Conservation (phyloP, 345 rosid species). For the Geranium rotundifolium region DNA sequence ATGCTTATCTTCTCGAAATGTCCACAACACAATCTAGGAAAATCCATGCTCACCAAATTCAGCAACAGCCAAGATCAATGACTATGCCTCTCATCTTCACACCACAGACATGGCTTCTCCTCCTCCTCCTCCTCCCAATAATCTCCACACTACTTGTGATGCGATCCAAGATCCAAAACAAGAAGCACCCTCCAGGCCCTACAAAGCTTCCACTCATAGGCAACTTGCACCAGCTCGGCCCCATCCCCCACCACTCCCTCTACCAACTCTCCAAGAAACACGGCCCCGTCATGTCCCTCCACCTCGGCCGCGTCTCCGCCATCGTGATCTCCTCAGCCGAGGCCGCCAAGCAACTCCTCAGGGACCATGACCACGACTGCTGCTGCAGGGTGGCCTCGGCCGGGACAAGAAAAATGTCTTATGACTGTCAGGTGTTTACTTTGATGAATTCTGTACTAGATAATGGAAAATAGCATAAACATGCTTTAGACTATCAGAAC, state of each 20-base stretch:
- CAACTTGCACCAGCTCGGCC: background rate
- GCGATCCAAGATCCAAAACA: conserved; percentile 15
- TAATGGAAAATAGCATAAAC: no score
- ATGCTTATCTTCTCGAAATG: no score
- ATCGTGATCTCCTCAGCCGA: conserved; percentile 18
- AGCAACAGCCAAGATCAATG: no score
- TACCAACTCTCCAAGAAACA: conserved; percentile 11
- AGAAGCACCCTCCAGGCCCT: conserved; percentile 11
- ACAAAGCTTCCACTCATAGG: conserved; percentile 10
- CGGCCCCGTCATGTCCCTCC: conserved; percentile 24
- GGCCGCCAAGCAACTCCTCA: conserved; percentile 15
- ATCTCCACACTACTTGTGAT: background rate
- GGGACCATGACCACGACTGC: conserved; percentile 14
- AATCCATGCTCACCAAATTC: no score
- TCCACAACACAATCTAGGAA: no score
- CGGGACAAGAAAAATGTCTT: conserved; percentile 21
- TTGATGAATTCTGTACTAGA: no score
- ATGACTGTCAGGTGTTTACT: conserved; percentile 3
- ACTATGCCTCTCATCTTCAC: no score
- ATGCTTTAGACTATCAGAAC: no score
- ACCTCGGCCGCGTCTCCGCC: conserved; percentile 14
- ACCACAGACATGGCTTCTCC: conserved; percentile 5
- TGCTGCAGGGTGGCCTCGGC: conserved; percentile 11
- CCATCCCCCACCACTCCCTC: conserved; percentile 11
- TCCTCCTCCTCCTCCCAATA: conserved; percentile 6